These are phyloP conservation scores for Syncephalastrum contaminatum DNA, from an alignment of 371 early-diverging fungal genomes.

Conservation along the genomic window DNA sequence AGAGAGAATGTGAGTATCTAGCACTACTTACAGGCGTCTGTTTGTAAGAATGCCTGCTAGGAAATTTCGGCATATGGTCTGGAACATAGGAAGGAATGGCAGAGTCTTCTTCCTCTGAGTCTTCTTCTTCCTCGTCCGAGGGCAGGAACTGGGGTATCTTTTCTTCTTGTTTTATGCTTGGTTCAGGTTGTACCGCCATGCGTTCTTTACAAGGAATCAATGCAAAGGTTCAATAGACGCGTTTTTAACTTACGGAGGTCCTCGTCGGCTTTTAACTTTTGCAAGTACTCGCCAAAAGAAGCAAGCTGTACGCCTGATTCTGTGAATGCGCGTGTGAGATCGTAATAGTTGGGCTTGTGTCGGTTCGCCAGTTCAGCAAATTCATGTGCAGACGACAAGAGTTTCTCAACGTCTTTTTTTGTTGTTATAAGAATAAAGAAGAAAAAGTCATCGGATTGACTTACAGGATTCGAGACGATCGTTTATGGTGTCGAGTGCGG, in stretches of 20 bases:
- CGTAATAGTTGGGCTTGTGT: conserved; percentile 52
- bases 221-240: not conserved
- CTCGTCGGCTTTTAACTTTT: conserved; percentile 14
- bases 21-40: conserved; percentile 55
- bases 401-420: conserved; percentile 50
- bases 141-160: conserved; percentile 37
- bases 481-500: conserved; percentile 45
- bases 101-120: conserved; percentile 27
- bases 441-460: conserved; percentile 2
- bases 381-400: conserved; percentile 43
- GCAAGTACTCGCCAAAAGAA: conserved; percentile 35
- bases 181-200: not conserved
- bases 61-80: conserved; percentile 54
- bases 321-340: conserved; percentile 48
- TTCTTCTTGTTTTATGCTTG: conserved; percentile 10
- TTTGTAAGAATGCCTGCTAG: conserved; percentile 60
- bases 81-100: conserved; percentile 48
- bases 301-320: conserved; percentile 30
- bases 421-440: conserved; percentile 3
- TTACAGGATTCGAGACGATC: conserved; percentile 48
- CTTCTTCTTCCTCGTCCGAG: conserved; percentile 48
- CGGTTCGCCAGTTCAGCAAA: conserved; percentile 57
- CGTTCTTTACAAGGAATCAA: not conserved
- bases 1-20: not conserved
- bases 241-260: conserved; percentile 12